Base-by-base conservation (phyloP, 2,329 filamentous ascomycete species). In the Diaporthe vexans region DNA sequence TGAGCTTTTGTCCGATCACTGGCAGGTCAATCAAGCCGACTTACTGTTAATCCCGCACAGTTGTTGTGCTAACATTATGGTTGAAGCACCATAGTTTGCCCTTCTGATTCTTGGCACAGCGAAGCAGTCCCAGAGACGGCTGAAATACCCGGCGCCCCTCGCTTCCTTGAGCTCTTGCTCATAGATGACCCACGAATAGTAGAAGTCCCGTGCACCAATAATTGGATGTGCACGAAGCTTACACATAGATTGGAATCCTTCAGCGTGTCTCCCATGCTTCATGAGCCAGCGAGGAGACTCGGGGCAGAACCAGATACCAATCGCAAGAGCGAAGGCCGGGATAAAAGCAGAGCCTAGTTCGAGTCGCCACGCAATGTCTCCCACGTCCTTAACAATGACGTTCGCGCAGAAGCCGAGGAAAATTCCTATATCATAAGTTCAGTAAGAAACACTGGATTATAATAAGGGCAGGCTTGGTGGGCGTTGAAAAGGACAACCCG, bases 11-110 rank as follows among this genome's bases (percentile, higher is more conserved):
- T 33, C 29, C 29, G 29, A 5, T 33, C 29, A 33, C 6, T 33
- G 29, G 29, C 29, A 33, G 29, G 6, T 33, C 29, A 33, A 33
- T 5, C 8, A 9, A 43, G n/a, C 29, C 17, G 59, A 75, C 74
- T 65, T 29, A 75, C 74, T 93, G 80, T 94, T 94, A 81, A 93
- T 88, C 68, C 83, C 89, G 48, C 74, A 75, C 74, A 75, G 74
- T 59, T 94, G 91, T 81, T 94, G 92, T 0, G 91, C 91, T 78
- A 94, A 91, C 94, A 97, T 97, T 77, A 96, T 94, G 1, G 91
- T 91, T 77, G 92, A 94, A 0, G 94, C 93, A 8, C 94, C 94
- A 40, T 94, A 87, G 4, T 92, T 95, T 3, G 95, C 95, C 54
- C 92, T 88, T 19, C 92, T 89, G 17, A 93, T 86, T 59, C 93